Evolutionary conservation across 75 land plant species (phyloP).

Genomic region (Azolla pinnata): DNA sequence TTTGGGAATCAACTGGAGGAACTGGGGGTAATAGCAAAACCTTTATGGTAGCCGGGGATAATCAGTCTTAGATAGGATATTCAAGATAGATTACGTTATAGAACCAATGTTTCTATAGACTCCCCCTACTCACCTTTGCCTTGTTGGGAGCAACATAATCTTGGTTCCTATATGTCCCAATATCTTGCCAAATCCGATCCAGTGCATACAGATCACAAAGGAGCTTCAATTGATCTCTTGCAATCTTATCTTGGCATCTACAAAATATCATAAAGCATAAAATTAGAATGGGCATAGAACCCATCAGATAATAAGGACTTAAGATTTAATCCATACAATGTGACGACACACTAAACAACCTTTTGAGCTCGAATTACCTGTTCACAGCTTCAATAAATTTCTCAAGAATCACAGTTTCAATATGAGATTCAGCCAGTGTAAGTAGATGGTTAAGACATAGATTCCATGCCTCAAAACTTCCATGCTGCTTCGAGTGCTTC

Average conservation of each 20-base stretch:
- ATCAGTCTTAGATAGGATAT: no score
- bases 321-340: no score
- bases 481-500: constrained; percentile 83
- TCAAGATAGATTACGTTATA: neutral
- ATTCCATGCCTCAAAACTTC: constrained; percentile 95
- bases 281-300: neutral
- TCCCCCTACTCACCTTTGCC: constrained; percentile 63
- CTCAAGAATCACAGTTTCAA: constrained; percentile 85
- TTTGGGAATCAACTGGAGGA: no score
- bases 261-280: neutral
- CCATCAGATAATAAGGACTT: no score
- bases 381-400: constrained; percentile 76
- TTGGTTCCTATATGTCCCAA: constrained; percentile 88
- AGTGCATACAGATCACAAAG: constrained; percentile 92
- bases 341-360: no score
- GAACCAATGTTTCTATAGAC: neutral
- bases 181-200: constrained; percentile 96
- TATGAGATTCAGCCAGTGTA: constrained; percentile 93
- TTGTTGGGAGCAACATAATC: constrained; percentile 97
- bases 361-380: no score
- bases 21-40: no score
- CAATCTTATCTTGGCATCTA: constrained; percentile 67
- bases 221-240: constrained; percentile 58
- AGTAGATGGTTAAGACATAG: constrained; percentile 86
- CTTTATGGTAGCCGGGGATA: no score